Percentiles rank a stretch among this genome's conserved stretches.
These are phyloP conservation scores for Thermothelomyces thermophilus DNA, from an alignment of 2,329 filamentous ascomycete genomes.

Conservation along the genomic window DNA sequence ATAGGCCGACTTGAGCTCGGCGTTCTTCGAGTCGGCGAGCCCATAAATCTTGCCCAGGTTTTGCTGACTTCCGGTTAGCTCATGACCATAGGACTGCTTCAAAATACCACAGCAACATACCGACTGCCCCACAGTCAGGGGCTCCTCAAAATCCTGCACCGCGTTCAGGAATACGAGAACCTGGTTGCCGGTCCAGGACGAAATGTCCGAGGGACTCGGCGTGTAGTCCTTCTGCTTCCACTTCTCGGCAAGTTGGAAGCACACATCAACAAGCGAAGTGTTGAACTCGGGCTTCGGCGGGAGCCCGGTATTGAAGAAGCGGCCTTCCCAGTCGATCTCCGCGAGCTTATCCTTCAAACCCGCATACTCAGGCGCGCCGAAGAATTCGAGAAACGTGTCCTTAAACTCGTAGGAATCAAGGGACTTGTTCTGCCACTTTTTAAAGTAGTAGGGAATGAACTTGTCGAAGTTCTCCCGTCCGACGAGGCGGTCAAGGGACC, in stretches of 20 bases:
- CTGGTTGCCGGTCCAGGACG: conserved; percentile 76
- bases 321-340: conserved; percentile 79
- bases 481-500: conserved; percentile 79
- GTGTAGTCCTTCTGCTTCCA: conserved; percentile 65
- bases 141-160: conserved; percentile 59
- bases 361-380: conserved; percentile 57
- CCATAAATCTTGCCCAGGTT: conserved; percentile 70
- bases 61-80: conserved; percentile 29
- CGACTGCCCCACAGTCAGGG: conserved; percentile 59
- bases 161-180: conserved; percentile 84
- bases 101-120: conserved; percentile 26
- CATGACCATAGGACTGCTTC: background rate
- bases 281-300: conserved; percentile 90
- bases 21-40: conserved; percentile 69
- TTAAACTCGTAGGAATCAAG: conserved; percentile 95
- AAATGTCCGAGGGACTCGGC: conserved; percentile 62
- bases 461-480: conserved; percentile 84
- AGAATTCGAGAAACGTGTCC: conserved; percentile 78
- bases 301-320: conserved; percentile 82
- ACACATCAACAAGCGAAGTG: conserved; percentile 76
- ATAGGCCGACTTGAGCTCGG: conserved; percentile 78
- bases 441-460: conserved; percentile 95
- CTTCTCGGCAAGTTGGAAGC: conserved; percentile 73
- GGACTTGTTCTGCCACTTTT: conserved; percentile 74
- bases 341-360: conserved; percentile 58